A percentile compares a stretch with the other conserved stretches of the same genome.
Evolutionary conservation across 345 rosid species (phyloP).

Genomic region (Gossypium stocksii): DNA sequence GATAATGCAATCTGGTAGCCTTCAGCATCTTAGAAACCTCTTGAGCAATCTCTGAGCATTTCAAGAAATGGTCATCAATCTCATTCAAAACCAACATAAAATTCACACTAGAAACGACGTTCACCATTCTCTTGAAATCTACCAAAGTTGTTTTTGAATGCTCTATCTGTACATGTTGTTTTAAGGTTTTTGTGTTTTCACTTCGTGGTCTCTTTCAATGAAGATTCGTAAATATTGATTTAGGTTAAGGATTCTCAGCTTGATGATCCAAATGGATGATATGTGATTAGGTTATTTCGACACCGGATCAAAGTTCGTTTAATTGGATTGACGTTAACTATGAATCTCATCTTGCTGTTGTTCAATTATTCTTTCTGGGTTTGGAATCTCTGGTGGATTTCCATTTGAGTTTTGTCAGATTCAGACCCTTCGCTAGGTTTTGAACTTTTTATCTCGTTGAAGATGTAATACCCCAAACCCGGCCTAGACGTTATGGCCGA

Average conservation of each 20-base stretch:
- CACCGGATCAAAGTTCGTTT: slow-evolving; percentile 38
- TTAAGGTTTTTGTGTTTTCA: neutral
- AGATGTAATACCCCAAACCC: no score
- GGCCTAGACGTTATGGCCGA: no score
- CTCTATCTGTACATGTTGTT: slow-evolving; percentile 40
- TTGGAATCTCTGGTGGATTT: slow-evolving; percentile 42
- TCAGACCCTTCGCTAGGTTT: slow-evolving; percentile 32
- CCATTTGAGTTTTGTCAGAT: slow-evolving; percentile 58
- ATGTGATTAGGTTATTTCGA: slow-evolving; percentile 41
- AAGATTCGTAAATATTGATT: slow-evolving; percentile 15
- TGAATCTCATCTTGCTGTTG: slow-evolving; percentile 27
- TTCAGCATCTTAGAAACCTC: slow-evolving; percentile 85
- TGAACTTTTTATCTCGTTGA: no score
- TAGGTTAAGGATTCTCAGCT: slow-evolving; percentile 40
- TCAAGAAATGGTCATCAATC: slow-evolving; percentile 82
- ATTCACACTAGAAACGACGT: slow-evolving; percentile 34
- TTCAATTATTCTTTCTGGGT: slow-evolving; percentile 42
- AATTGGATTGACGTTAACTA: slow-evolving; percentile 66
- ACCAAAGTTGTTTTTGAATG: slow-evolving; percentile 56
- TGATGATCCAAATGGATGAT: slow-evolving; percentile 36
- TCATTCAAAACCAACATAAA: slow-evolving; percentile 57
- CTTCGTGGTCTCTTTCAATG: slow-evolving; percentile 22
- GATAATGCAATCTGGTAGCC: slow-evolving; percentile 86
- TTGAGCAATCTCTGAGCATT: slow-evolving; percentile 75
- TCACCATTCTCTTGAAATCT: slow-evolving; percentile 41